Conservation (phyloP, 176 grass and related monocot genomes). For the Saccharum officinarum region DNA sequence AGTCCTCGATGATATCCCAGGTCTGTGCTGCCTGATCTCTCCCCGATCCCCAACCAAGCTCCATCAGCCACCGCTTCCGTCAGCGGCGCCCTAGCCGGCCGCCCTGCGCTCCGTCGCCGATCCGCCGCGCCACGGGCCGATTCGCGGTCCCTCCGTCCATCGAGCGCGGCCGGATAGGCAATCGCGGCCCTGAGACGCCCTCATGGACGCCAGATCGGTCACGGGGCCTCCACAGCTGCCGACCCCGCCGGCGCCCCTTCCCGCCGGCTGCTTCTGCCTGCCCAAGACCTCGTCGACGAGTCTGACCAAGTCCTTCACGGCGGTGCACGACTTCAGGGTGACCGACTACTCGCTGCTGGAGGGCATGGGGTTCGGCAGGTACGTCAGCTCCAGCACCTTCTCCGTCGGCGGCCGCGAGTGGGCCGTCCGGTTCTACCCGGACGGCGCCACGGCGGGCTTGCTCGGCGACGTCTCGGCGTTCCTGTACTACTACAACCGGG, state of each 20-base stretch:
- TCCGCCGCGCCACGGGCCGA: neutral
- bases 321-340: conserved; percentile 40
- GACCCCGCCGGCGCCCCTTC: neutral
- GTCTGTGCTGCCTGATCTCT: neutral
- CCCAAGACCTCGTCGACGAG: conserved; percentile 41
- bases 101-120: neutral
- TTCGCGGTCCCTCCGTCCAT: neutral
- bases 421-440: conserved; percentile 47
- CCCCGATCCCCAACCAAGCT: neutral
- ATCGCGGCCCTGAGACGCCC: neutral
- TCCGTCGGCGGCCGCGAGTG: conserved; percentile 43
- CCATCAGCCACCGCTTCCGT: neutral
- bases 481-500: conserved; percentile 35
- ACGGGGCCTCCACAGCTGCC: neutral
- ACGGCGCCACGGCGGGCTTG: conserved; percentile 14
- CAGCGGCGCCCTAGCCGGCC: neutral
- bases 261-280: neutral
- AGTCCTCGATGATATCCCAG: no score
- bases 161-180: neutral
- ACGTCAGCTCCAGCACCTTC: conserved; percentile 47
- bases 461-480: conserved; percentile 34
- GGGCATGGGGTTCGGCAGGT: conserved; percentile 36
- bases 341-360: conserved; percentile 40
- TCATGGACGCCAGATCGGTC: neutral
- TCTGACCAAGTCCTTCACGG: conserved; percentile 37